phyloP scores from a whole-genome alignment of 257 asterid genomes.

The Scutellaria barbata region DNA sequence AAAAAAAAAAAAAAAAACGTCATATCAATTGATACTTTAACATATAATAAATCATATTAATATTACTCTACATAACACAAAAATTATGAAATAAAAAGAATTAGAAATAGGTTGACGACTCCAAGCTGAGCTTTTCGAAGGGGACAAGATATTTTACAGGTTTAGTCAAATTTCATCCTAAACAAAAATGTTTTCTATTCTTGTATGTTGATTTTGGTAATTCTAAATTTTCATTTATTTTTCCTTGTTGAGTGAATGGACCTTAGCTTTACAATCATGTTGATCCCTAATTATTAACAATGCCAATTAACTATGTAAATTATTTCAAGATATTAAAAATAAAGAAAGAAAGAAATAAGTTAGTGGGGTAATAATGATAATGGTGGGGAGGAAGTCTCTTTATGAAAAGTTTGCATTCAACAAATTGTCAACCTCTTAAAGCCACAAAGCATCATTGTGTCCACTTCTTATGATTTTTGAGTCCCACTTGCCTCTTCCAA shows the following conservation, averaged over 20 bases:
- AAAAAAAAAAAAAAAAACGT: too few species aligned
- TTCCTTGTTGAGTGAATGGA: neutral
- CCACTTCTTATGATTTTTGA: neutral
- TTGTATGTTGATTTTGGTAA: neutral
- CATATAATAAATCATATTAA: too few species aligned
- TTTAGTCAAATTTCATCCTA: too few species aligned
- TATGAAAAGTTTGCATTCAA: slow-evolving; percentile 24
- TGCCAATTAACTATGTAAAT: neutral
- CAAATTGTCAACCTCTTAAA: slow-evolving; percentile 31
- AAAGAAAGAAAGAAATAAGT: neutral
- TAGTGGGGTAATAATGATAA: slow-evolving; percentile 10
- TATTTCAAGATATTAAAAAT: neutral
- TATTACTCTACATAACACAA: too few species aligned
- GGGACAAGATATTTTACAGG: too few species aligned
- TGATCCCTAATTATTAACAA: slow-evolving; percentile 1
- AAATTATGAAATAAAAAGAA: too few species aligned
- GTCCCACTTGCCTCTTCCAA: slow-evolving; percentile 29
- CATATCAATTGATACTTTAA: too few species aligned
- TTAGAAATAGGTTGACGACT: too few species aligned
- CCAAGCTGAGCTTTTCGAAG: too few species aligned
- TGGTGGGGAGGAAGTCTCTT: slow-evolving; percentile 21
- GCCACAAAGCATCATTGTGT: slow-evolving; percentile 35
- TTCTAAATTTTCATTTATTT: neutral
- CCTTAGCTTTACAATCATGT: neutral
- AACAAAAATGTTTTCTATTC: too few species aligned